Conservation (phyloP, 2,329 filamentous ascomycete genomes). For the Paraphoma chrysanthemicola region DNA sequence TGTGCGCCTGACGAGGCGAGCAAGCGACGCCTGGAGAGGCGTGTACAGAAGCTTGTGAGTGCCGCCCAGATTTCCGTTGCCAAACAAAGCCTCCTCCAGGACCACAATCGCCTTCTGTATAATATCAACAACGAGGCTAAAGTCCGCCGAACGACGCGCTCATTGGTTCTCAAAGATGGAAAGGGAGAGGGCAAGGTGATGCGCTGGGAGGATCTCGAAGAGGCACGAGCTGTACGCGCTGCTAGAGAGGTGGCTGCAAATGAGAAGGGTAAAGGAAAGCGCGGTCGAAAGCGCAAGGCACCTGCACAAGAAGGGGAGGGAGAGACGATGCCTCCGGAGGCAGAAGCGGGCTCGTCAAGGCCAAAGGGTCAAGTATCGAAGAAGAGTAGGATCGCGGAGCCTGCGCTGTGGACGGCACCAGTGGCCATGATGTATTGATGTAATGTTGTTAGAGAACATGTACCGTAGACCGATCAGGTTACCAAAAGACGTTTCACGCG, state of each 20-base stretch:
- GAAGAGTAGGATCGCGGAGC: no score
- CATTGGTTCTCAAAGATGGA: slow-evolving; percentile 26
- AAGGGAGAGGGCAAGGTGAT: slow-evolving; percentile 33
- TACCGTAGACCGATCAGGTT: no score
- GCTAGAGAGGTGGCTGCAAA: slow-evolving; percentile 18
- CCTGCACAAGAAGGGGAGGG: slow-evolving; percentile 6
- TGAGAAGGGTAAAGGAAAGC: neutral
- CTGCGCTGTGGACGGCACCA: neutral
- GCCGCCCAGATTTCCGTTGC: slow-evolving; percentile 33
- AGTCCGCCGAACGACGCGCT: slow-evolving; percentile 25
- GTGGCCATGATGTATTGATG: neutral
- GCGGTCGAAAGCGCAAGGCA: neutral
- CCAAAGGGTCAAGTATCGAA: no score
- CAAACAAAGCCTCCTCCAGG: slow-evolving; percentile 19
- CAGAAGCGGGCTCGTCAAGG: no score
- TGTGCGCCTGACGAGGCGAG: slow-evolving; percentile 19
- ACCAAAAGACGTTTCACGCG: no score
- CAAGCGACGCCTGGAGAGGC: slow-evolving; percentile 19
- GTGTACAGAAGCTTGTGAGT: slow-evolving; percentile 17
- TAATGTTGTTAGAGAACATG: no score
- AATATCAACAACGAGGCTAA: slow-evolving; percentile 25
- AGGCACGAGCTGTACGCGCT: slow-evolving; percentile 21
- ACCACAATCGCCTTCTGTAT: slow-evolving; percentile 32
- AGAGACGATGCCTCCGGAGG: neutral
- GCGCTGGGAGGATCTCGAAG: slow-evolving; percentile 28